Evolutionary conservation across 1,284 basidiomycete species (phyloP).

Genomic region (Rhodotorula sp.): DNA sequence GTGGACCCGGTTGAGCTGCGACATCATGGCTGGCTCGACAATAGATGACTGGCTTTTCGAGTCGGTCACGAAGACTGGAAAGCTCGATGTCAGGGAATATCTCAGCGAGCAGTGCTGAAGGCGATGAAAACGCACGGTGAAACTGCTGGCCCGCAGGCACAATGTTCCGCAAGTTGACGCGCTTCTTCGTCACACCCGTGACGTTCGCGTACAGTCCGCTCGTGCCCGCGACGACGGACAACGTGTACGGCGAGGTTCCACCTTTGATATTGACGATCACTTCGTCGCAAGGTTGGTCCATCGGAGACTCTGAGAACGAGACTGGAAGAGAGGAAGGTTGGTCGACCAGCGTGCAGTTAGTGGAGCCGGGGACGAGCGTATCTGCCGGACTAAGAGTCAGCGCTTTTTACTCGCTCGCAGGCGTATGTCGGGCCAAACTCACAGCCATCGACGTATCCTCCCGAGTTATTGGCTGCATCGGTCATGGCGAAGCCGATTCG

Average conservation of each 20-base stretch:
- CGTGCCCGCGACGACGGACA: slow-evolving; percentile 19
- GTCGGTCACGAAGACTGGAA: slow-evolving; percentile 33
- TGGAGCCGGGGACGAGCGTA: slow-evolving; percentile 14
- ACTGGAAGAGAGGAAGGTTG: background rate
- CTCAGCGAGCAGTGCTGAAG: background rate
- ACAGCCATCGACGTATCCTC: slow-evolving; percentile 28
- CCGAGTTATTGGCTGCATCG: slow-evolving; percentile 29
- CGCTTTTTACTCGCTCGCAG: too few relatives aligned
- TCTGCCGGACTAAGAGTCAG: background rate
- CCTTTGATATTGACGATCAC: slow-evolving; percentile 15
- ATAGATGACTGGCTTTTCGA: slow-evolving; percentile 6
- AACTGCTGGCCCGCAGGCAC: slow-evolving; percentile 21
- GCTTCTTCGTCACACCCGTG: slow-evolving; percentile 7
- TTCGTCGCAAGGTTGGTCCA: slow-evolving; percentile 23
- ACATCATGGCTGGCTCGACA: slow-evolving; percentile 12
- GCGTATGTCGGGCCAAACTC: background rate
- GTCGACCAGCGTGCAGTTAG: slow-evolving; percentile 9
- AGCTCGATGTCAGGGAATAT: background rate
- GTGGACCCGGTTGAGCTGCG: slow-evolving; percentile 1
- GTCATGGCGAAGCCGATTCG: slow-evolving; percentile 28
- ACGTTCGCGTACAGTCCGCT: slow-evolving; percentile 27
- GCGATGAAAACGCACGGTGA: slow-evolving; percentile 10
- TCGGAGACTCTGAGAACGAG: slow-evolving; percentile 10
- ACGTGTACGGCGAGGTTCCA: slow-evolving; percentile 21
- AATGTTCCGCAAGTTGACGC: slow-evolving; percentile 19